phyloP scores from a whole-genome alignment of 495 filamentous ascomycete genomes.

The Lineolata rhizophorae region DNA sequence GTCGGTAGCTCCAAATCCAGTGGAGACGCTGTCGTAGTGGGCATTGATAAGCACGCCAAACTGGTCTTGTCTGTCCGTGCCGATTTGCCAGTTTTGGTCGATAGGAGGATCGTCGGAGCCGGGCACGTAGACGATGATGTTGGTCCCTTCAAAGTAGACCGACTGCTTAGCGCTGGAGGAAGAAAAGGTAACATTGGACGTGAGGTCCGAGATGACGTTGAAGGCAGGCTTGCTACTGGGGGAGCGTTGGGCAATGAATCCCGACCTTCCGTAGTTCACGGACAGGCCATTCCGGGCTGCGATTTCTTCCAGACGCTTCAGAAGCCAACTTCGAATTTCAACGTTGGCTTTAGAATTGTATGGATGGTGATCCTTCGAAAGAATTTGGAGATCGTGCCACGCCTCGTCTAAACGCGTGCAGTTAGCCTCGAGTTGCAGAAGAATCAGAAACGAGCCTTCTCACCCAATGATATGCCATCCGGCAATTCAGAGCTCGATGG shows the following conservation, averaged over 20 bases:
- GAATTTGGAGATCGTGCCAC: slow-evolving; percentile 57
- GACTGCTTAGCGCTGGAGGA: slow-evolving; percentile 19
- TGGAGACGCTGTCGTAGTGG: slow-evolving; percentile 88
- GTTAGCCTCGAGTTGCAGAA: too few species aligned
- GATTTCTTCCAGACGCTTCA: slow-evolving; percentile 47
- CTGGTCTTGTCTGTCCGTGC: slow-evolving; percentile 14
- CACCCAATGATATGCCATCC: slow-evolving; percentile 56
- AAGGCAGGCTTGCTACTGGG: background rate
- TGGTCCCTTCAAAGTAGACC: slow-evolving; percentile 79
- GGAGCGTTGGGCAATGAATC: background rate
- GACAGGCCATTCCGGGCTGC: slow-evolving; percentile 30
- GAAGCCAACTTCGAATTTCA: slow-evolving; percentile 52
- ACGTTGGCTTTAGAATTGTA: slow-evolving; percentile 76
- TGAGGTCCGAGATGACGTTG: slow-evolving; percentile 27
- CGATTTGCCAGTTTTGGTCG: slow-evolving; percentile 41
- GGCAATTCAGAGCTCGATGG: slow-evolving; percentile 27
- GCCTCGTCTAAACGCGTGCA: too few species aligned
- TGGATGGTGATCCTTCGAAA: slow-evolving; percentile 65
- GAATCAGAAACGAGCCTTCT: too few species aligned
- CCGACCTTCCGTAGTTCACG: background rate
- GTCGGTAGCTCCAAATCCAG: slow-evolving; percentile 80
- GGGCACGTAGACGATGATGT: slow-evolving; percentile 78
- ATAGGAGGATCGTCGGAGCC: slow-evolving; percentile 56
- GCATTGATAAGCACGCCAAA: slow-evolving; percentile 82
- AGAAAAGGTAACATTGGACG: slow-evolving; percentile 52